phyloP scores from a whole-genome alignment of 176 grass and related monocot species.

The Musa schizocarpa region DNA sequence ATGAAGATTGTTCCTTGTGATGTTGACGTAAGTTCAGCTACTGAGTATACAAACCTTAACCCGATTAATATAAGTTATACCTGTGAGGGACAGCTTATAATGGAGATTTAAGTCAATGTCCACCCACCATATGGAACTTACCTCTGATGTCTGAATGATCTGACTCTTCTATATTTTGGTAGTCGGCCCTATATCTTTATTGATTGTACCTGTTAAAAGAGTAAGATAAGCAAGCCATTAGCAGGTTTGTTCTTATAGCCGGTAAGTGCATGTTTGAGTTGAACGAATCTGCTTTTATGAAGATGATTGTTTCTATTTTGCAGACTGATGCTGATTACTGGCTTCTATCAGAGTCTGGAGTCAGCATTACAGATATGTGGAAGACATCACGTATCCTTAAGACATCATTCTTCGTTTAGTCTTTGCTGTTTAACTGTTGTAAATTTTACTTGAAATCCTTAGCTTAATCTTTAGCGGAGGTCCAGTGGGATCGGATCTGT shows the following conservation, averaged over 20 bases:
- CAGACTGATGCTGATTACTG: constrained; percentile 72
- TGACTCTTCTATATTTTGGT: too few relatives aligned
- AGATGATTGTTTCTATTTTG: neutral
- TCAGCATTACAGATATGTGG: constrained; percentile 75
- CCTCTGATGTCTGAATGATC: too few relatives aligned
- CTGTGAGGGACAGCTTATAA: too few relatives aligned
- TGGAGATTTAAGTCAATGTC: too few relatives aligned
- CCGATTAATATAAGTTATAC: too few relatives aligned
- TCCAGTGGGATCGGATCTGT: constrained; percentile 39
- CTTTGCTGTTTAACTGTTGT: neutral
- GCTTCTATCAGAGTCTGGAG: constrained; percentile 51
- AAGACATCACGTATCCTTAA: constrained; percentile 62
- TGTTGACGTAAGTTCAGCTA: constrained; percentile 45
- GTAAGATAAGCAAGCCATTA: too few relatives aligned
- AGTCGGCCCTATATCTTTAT: too few relatives aligned
- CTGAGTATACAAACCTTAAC: neutral
- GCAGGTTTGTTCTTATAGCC: too few relatives aligned
- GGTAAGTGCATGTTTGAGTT: too few relatives aligned
- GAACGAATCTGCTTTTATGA: neutral
- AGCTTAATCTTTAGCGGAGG: constrained; percentile 31
- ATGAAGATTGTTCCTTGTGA: constrained; percentile 69
- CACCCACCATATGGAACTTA: too few relatives aligned
- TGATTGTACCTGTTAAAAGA: too few relatives aligned
- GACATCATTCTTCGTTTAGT: neutral
- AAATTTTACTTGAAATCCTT: constrained; percentile 1